Conservation (phyloP, 2,329 filamentous ascomycete genomes). For the Tolypocladium ovalisporum region DNA sequence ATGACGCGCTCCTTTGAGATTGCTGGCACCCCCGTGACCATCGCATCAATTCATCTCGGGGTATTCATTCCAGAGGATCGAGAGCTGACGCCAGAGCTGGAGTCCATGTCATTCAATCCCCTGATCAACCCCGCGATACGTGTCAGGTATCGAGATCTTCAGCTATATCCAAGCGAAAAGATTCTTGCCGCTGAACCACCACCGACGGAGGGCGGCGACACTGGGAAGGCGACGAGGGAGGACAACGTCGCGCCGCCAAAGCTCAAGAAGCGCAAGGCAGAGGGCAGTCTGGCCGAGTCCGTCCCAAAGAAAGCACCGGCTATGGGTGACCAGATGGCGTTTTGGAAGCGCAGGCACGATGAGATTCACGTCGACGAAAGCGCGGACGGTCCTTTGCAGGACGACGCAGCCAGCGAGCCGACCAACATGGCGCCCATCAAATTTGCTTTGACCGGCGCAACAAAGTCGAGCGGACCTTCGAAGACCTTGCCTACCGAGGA, state of each 20-base stretch:
- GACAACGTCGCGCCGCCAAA: slow-evolving; percentile 24
- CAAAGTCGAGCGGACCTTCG: slow-evolving; percentile 8
- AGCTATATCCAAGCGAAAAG: slow-evolving; percentile 58
- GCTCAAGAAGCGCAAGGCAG: slow-evolving; percentile 44
- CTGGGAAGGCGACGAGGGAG: slow-evolving; percentile 10
- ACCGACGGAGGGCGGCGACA: slow-evolving; percentile 23
- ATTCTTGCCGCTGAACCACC: slow-evolving; percentile 43
- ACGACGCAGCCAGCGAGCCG: background rate
- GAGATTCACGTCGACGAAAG: slow-evolving; percentile 21
- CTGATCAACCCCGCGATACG: slow-evolving; percentile 56
- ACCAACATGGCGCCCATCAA: slow-evolving; percentile 13
- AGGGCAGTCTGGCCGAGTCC: slow-evolving; percentile 18
- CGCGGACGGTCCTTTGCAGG: background rate
- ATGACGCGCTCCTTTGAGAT: slow-evolving; percentile 69
- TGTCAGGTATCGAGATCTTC: slow-evolving; percentile 67
- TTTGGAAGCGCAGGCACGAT: slow-evolving; percentile 33
- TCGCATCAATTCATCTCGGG: slow-evolving; percentile 72
- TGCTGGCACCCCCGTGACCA: slow-evolving; percentile 57
- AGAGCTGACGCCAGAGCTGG: slow-evolving; percentile 40
- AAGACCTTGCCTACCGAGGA: background rate
- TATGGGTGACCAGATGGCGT: slow-evolving; percentile 31
- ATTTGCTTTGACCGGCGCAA: slow-evolving; percentile 19
- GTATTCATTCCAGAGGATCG: slow-evolving; percentile 69
- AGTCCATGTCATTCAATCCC: slow-evolving; percentile 57
- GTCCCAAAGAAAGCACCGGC: slow-evolving; percentile 25